phyloP scores from a whole-genome alignment of 2,329 filamentous ascomycete genomes.

The Sordariomycetes sp. region DNA sequence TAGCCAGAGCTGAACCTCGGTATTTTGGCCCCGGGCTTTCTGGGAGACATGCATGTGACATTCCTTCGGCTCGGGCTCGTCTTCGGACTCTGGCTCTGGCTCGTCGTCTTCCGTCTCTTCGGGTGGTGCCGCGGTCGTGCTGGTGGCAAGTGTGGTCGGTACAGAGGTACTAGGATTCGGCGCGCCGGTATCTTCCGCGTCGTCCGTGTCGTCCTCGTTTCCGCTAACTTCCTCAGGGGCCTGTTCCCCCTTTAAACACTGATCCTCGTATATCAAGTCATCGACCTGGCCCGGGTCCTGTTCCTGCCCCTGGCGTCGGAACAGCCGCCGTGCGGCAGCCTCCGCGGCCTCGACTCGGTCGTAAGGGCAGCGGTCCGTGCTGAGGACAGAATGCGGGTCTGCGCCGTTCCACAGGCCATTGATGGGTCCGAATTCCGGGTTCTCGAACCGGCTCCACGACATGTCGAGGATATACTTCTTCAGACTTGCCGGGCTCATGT shows the following conservation, averaged over 20 bases:
- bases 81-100: neutral
- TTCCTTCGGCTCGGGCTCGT: neutral
- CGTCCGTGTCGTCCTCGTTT: neutral
- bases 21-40: neutral
- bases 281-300: no score
- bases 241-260: neutral
- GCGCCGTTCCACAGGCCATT: neutral
- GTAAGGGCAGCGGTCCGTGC: neutral
- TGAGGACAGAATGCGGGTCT: neutral
- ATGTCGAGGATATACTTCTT: neutral
- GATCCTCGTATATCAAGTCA: neutral
- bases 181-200: neutral
- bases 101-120: neutral
- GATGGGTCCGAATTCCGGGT: neutral
- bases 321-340: neutral
- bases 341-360: neutral
- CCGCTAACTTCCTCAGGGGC: neutral
- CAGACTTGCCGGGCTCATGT: neutral
- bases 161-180: no score
- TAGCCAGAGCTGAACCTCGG: neutral
- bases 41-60: neutral
- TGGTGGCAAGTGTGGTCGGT: neutral
- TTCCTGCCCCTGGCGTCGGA: neutral
- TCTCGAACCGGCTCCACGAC: neutral
- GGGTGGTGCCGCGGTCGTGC: neutral